Evolutionary conservation across 805 yeast species (phyloP), one percentile per base, ranked within the genome.

Genomic region (Yarrowia sp.): DNA sequence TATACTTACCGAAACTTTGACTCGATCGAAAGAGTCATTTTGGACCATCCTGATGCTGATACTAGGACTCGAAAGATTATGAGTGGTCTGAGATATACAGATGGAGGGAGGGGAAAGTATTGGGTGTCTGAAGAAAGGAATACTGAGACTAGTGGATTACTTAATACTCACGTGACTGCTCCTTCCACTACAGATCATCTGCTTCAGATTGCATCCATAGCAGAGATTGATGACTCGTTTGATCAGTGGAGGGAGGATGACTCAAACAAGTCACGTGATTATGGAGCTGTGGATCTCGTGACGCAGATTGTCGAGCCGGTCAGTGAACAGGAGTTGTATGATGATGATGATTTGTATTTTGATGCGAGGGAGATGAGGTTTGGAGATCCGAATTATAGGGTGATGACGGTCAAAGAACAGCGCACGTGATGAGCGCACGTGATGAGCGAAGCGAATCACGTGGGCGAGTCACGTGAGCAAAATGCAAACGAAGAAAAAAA

Each of bases 1-100:
- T 93, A 95, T 73, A 90, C 89, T 68, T 92, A 90, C 73, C 83
- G 88, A 66, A 85, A 85, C 65, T 93, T 92, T 76, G 97, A 92
- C 73, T 86, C 96, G 0, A 87, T 86, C 0, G 90, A 88, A 68
- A 86, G 89, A 0, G 71, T 84, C 48, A 80, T 87, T 33, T 76
- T 74, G 55, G 86, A 88, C 2, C 92, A 86, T 68, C 90, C 92
- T 0, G 81, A 81, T n/a, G 82, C 89, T 0, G 77, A 78, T 15
- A 84, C 88, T 4, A 79, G 87, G 67, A 81, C 82, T 80, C 86
- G 86, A 53, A 81, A 96, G 67, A 83, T 93, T 62, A 85, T 86
- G 67, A 88, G 90, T 66, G 99, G 99, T 0, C 74, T 92, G 65
- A 76, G 99, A 48, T 91, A 90, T 74, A 84, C 86, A 33, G 83